Conservation (phyloP, 2,329 filamentous ascomycete species). For the Aspergillus latus region DNA sequence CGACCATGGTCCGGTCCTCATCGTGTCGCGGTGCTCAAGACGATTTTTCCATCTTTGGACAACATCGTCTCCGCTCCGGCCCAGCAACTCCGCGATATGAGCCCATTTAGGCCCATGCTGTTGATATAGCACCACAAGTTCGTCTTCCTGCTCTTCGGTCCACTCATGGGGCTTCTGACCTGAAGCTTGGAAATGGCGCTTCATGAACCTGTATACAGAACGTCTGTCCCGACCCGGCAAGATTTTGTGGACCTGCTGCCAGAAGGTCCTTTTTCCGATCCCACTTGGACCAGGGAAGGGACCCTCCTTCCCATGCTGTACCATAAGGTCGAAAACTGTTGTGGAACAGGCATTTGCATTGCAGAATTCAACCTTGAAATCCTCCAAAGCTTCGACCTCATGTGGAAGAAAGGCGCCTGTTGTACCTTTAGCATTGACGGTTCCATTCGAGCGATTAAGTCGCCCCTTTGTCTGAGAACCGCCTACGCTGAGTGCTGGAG, state of each 20-base stretch:
- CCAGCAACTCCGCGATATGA: constrained; percentile 32
- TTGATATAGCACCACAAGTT: constrained; percentile 35
- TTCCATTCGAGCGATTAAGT: constrained; percentile 12
- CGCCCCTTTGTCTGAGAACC: constrained; percentile 2
- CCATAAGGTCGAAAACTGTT: constrained; percentile 32
- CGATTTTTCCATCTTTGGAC: constrained; percentile 27
- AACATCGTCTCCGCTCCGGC: constrained; percentile 3
- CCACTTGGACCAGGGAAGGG: constrained; percentile 27
- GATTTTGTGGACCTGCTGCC: constrained; percentile 35
- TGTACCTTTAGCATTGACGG: constrained; percentile 18
- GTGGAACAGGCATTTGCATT: constrained; percentile 26
- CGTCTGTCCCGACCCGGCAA: constrained; percentile 39
- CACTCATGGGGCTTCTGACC: constrained; percentile 40
- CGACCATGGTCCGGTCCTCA: constrained; percentile 40
- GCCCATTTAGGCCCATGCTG: constrained; percentile 39
- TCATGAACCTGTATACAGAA: constrained; percentile 45
- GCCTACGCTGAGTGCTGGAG: not conserved
- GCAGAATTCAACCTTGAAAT: constrained; percentile 37
- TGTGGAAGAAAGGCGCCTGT: constrained; percentile 34
- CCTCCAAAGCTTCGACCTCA: constrained; percentile 34
- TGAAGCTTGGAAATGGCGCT: constrained; percentile 43
- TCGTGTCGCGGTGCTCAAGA: constrained; percentile 38
- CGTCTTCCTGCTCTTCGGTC: constrained; percentile 43
- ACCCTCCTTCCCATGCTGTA: constrained; percentile 33
- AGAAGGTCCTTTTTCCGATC: constrained; percentile 36